Evolutionary conservation across 2,329 filamentous ascomycete genomes (phyloP), one percentile per base, ranked within the genome.

Genomic region (Nannizziopsis barbatae): DNA sequence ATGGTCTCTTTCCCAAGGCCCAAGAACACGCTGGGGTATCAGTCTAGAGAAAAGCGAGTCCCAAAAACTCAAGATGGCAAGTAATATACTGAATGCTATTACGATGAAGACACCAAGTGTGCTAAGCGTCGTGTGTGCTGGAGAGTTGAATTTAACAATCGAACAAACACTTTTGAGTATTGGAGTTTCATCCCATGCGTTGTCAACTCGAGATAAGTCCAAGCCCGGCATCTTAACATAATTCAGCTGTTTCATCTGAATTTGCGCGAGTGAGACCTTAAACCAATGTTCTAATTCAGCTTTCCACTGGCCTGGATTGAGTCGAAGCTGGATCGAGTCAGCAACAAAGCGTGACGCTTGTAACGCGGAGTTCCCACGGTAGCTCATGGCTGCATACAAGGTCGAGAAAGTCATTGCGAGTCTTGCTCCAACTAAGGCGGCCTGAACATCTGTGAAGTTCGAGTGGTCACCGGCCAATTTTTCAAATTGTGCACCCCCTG

Each of bases 271-370:
- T 5, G 27, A 37, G 2, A 42, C 31, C 18, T 42, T 33, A 14
- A 48, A 42, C 39, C 45, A 48, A 20, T 31, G 31, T 20, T 42
- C 45, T 1, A 48, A 5, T 33, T 48, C 45, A 20, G 42, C 8
- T 14, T 48, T 48, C 45, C 45, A 48, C 20, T 48, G 45, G 2
- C 45, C 39, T 18, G 17, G 38, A n/a, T 27, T 9, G n/a, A 48
- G 45, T 17, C 45, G 38, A 20, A 47, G 37, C 32, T 48, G 45
- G 17, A 36, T 43, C 2, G 17, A 30, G 31, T 36, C 18, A 8
- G 38, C 7, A 30, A 48, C 15, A 22, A 48, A 48, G 17, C 45
- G 45, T 5, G 2, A 42, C 12, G 45, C 45, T 12, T 32, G 30
- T 37, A 48, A 30, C 10, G 39, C 39, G 3, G 31, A 36, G 6